phyloP scores from a whole-genome alignment of 257 asterid species.

The Fraxinus excelsior region DNA sequence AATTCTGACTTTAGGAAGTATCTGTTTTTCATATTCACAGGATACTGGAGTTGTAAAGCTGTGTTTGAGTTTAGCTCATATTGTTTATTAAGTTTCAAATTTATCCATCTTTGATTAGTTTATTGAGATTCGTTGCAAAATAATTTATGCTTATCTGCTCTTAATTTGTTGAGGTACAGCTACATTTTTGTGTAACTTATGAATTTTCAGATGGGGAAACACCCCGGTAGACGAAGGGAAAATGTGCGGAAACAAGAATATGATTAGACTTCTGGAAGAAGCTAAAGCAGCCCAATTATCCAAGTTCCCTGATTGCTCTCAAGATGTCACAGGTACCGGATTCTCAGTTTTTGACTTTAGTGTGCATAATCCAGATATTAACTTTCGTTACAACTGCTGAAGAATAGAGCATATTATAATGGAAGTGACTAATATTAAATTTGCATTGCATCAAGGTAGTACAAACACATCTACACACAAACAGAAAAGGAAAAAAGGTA shows the following conservation, averaged over 20 bases:
- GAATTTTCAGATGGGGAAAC: slow-evolving; percentile 72
- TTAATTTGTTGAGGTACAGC: background rate
- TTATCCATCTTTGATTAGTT: background rate
- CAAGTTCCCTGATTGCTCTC: slow-evolving; percentile 39
- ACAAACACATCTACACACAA: background rate
- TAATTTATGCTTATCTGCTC: background rate
- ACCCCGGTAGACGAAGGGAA: slow-evolving; percentile 81
- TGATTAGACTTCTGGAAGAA: slow-evolving; percentile 68
- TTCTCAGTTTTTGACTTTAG: background rate
- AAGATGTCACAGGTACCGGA: slow-evolving; percentile 49
- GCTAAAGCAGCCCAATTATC: slow-evolving; percentile 56
- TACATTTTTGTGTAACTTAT: slow-evolving; percentile 13
- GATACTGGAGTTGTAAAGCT: background rate
- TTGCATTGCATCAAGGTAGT: background rate
- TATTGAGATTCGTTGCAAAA: background rate
- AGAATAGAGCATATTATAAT: background rate
- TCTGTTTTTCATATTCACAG: background rate
- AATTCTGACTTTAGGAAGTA: background rate
- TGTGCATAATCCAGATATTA: background rate
- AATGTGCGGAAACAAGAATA: slow-evolving; percentile 67
- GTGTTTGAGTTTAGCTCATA: background rate
- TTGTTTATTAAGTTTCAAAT: background rate
- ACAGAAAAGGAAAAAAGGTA: background rate
- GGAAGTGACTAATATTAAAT: background rate
- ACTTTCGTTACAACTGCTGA: background rate